Conservation (phyloP, 306 rosid genomes). For the Rubus parviflorus region DNA sequence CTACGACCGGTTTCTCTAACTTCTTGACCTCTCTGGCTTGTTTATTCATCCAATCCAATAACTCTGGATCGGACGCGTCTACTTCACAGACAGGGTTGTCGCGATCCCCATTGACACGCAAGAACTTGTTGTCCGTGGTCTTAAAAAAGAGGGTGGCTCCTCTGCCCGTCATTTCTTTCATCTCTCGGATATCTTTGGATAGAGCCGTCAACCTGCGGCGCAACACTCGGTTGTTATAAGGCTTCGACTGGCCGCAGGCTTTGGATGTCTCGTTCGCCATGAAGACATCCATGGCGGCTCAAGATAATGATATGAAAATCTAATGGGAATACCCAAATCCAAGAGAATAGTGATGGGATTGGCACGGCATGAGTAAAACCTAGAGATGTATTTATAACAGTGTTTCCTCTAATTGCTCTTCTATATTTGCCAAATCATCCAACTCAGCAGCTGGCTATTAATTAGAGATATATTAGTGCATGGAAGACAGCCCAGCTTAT, state of each 20-base stretch:
- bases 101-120: not conserved
- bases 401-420: not conserved
- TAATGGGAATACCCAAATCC: not conserved
- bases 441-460: not conserved
- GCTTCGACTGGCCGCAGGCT: not conserved
- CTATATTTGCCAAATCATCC: not conserved
- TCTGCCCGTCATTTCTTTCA: not conserved
- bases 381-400: not conserved
- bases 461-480: not conserved
- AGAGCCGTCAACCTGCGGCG: not conserved
- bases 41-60: not conserved
- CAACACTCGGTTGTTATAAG: not conserved
- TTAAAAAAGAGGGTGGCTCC: not conserved
- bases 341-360: not conserved
- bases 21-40: not conserved
- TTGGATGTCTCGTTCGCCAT: not conserved
- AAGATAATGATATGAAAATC: not conserved
- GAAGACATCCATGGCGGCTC: not conserved
- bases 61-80: not conserved
- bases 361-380: not conserved
- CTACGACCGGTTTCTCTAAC: not conserved
- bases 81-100: not conserved
- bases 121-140: not conserved
- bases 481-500: not conserved
- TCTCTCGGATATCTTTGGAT: not conserved